Conservation (phyloP, 768 basidiomycete species). For the Rhodotorula taiwanensis region DNA sequence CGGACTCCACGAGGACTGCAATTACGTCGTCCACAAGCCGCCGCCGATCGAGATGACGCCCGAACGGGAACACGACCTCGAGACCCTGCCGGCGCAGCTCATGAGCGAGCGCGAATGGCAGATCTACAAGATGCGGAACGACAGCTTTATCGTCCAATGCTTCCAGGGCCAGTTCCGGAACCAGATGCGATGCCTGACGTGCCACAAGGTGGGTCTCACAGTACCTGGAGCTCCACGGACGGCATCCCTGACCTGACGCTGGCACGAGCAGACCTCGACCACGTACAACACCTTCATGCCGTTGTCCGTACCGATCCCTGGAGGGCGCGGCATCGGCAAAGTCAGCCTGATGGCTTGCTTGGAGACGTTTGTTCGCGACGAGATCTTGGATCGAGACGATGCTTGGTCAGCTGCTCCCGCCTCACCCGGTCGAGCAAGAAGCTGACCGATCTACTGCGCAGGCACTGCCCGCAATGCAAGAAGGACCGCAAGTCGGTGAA, state of each 20-base stretch:
- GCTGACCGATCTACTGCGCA: conserved; percentile 42
- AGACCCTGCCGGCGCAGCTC: conserved; percentile 74
- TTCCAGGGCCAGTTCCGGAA: conserved; percentile 97
- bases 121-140: conserved; percentile 78
- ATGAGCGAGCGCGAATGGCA: conserved; percentile 91
- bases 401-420: conserved; percentile 63
- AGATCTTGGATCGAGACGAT: conserved; percentile 84
- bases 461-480: conserved; percentile 95
- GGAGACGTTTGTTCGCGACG: conserved; percentile 80
- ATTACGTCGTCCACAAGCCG: conserved; percentile 80
- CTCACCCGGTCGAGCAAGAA: background rate
- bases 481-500: conserved; percentile 76
- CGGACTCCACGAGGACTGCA: conserved; percentile 93
- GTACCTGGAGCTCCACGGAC: background rate
- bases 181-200: conserved; percentile 79
- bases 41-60: conserved; percentile 61
- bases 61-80: conserved; percentile 78
- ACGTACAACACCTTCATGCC: conserved; percentile 67
- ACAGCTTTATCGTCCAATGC: conserved; percentile 89
- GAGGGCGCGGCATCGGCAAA: conserved; percentile 53
- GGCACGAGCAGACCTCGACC: conserved; percentile 43
- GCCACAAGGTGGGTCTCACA: conserved; percentile 61
- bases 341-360: conserved; percentile 73
- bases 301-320: conserved; percentile 79
- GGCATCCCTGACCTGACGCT: no score